Base-by-base conservation (phyloP, 2,329 filamentous ascomycete genomes). In the Daldinia sp. region DNA sequence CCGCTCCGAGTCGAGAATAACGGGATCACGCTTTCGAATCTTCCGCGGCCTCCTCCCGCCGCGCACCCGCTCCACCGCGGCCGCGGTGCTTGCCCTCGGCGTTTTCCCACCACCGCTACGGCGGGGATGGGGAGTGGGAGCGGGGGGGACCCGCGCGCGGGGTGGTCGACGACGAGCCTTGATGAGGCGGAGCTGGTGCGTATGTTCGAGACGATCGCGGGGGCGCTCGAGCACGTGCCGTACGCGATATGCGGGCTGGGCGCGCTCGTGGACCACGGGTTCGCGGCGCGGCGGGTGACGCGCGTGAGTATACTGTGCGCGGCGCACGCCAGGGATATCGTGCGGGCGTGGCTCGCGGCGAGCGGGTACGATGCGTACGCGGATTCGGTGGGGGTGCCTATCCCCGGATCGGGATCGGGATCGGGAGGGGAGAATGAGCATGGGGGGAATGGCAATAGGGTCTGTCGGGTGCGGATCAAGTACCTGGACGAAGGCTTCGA, bases 171-270 rank as follows among this genome's bases (percentile, higher is more conserved):
- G 1, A 28, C 68, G 1, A 53, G 39, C n/a, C 79, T 82, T 71
- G 72, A 62, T 37, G 70, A 56, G 0, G 63, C 65, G n/a, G 75
- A 74, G 51, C 76, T 85, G 7, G 65, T 62, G 12, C 77, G 82
- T 53, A 73, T 85, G 30, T 79, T 86, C 69, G 70, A 74, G 26
- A 72, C 75, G n/a, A 72, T 87, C 46, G 78, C 82, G 63, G 54
- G 57, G 0, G 75, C 79, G 4, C 79, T 88, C 20, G 70, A 73
- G 18, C 81, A 85, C 73, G 78, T 84, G 1, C 81, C 79, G 20
- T 87, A 85, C 73, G 81, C 81, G 10, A 79, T 88, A 46, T 80
- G 77, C 70, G 86, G 86, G 23, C 77, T 80, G 23, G 79, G 80
- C 0, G 84, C 84, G 12, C 77, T 87, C 66, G 72, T 78, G 2